A percentile compares a stretch with the other conserved stretches of the same genome.
Conservation (phyloP, 2,329 filamentous ascomycete species). For the Lecanicillium sp. region DNA sequence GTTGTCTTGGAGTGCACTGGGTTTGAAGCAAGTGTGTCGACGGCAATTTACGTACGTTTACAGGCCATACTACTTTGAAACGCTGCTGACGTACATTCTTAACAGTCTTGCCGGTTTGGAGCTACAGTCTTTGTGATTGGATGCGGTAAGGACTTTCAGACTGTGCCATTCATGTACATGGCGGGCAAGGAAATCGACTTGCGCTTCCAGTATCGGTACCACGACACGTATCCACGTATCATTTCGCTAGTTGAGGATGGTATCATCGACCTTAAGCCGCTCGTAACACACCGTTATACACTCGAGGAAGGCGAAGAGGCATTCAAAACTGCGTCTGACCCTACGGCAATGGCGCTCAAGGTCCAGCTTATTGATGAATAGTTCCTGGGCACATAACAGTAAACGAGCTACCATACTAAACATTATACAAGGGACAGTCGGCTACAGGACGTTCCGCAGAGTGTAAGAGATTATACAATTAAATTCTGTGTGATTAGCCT, state of each 20-base stretch:
- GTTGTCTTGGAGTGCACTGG: conserved; percentile 61
- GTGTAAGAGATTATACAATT: no score
- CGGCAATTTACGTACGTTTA: conserved; percentile 50
- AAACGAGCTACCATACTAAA: no score
- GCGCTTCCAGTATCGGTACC: conserved; percentile 29
- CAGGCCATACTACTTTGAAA: no score
- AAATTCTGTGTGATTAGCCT: no score
- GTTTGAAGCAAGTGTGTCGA: conserved; percentile 53
- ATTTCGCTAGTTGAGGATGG: conserved; percentile 25
- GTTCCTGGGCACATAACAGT: no score
- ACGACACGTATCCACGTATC: conserved; percentile 30
- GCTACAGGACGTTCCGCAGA: no score
- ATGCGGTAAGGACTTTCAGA: conserved; percentile 23
- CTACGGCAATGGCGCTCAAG: conserved; percentile 9
- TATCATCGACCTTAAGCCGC: conserved; percentile 19
- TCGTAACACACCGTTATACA: conserved; percentile 23
- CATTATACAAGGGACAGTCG: no score
- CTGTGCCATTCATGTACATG: conserved; percentile 30
- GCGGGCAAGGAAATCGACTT: conserved; percentile 26
- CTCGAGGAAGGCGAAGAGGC: conserved; percentile 25
- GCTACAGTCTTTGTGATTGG: conserved; percentile 28
- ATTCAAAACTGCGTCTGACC: conserved; percentile 13
- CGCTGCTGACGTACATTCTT: no score
- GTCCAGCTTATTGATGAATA: conserved; percentile 5
- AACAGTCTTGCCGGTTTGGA: conserved; percentile 19